phyloP scores from a whole-genome alignment of 73 alveolate genomes.

The Tetrahymena malaccensis region DNA sequence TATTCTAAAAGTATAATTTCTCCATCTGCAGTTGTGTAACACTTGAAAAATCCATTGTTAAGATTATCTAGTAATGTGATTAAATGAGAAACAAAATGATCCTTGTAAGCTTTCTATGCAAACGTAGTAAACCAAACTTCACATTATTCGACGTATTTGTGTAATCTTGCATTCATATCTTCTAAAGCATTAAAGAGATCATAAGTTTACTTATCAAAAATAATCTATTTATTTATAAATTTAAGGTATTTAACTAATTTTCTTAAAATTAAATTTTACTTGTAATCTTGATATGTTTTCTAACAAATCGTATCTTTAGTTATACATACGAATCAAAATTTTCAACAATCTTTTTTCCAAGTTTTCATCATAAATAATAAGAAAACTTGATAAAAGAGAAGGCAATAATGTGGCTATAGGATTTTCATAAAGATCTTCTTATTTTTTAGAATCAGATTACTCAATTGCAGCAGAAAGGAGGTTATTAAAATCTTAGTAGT shows the following conservation, averaged over 20 bases:
- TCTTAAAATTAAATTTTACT: background rate
- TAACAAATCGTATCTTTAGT: slow-evolving; percentile 25
- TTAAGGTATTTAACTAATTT: background rate
- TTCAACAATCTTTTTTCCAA: slow-evolving; percentile 25
- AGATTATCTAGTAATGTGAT: background rate
- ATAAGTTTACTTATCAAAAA: slow-evolving; percentile 13
- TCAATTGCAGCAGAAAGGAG: slow-evolving; percentile 7
- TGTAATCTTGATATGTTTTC: background rate
- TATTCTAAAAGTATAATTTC: background rate
- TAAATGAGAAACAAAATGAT: background rate
- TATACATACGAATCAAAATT: slow-evolving; percentile 8
- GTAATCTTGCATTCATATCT: background rate
- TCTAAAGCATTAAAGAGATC: background rate
- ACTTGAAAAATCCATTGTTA: slow-evolving; percentile 12
- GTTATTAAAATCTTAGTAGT: slow-evolving; percentile 4
- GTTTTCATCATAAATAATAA: slow-evolving; percentile 15
- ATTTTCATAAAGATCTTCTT: slow-evolving; percentile 1
- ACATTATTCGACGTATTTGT: background rate
- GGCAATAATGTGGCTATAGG: slow-evolving; percentile 11
- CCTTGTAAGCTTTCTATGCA: background rate
- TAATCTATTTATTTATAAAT: background rate
- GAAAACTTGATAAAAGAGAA: slow-evolving; percentile 8
- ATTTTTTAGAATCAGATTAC: background rate
- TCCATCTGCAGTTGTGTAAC: background rate
- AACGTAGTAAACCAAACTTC: slow-evolving; percentile 21